Evolutionary conservation across 2,329 filamentous ascomycete species (phyloP).

Genomic region (Rhytidhysteron rufulum): DNA sequence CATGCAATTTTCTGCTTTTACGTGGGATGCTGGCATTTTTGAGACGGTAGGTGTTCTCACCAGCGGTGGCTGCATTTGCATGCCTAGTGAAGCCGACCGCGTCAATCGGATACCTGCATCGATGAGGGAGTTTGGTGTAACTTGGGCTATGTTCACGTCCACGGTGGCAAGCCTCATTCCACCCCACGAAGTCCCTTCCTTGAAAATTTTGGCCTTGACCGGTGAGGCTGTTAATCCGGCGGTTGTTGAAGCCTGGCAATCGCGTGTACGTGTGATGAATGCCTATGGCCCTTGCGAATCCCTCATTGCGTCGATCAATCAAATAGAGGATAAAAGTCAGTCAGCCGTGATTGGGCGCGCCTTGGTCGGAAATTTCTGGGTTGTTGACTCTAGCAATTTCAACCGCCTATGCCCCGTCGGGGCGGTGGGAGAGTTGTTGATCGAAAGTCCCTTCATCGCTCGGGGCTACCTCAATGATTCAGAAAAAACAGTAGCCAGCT

Average conservation of each 20-base stretch:
- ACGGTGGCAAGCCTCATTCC: conserved; percentile 19
- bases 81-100: conserved; percentile 36
- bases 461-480: conserved; percentile 16
- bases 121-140: background rate
- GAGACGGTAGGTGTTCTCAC: conserved; percentile 5
- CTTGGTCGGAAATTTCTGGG: conserved; percentile 17
- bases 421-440: conserved; percentile 25
- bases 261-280: conserved; percentile 1
- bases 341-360: conserved; percentile 9
- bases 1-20: conserved; percentile 7
- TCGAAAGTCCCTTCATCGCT: conserved; percentile 13
- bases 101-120: conserved; percentile 34
- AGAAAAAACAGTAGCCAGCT: conserved; percentile 22
- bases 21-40: conserved; percentile 5
- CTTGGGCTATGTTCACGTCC: conserved; percentile 6
- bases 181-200: conserved; percentile 23
- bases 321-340: too few relatives aligned
- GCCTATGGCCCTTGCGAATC: conserved; percentile 5
- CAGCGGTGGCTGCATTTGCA: conserved; percentile 5
- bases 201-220: conserved; percentile 1
- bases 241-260: conserved; percentile 3
- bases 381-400: conserved; percentile 14
- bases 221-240: conserved; percentile 1
- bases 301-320: too few relatives aligned
- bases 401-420: conserved; percentile 38